Evolutionary conservation across 768 basidiomycete species (phyloP), one percentile per base, ranked within the genome.

Genomic region (Rossbeevera mucosa): DNA sequence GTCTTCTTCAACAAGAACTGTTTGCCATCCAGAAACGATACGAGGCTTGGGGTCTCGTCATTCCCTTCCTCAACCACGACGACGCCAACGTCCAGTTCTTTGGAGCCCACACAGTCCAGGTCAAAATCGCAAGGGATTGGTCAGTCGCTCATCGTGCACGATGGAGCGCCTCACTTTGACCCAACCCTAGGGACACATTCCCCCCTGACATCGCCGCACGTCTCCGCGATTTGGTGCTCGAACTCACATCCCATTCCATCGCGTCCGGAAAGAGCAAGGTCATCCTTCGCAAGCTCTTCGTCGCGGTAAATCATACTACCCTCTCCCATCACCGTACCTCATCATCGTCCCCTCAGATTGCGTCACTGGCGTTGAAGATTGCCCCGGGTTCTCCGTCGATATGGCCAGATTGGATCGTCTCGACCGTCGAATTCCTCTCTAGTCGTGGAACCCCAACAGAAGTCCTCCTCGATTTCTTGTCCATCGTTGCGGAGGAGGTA

Each of bases 81-180:
- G 87, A 94, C 67, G 77, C 78, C 48, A 91, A 91, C 62, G 90
- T 95, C 9, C 88, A 94, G 66, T 97, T 95, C 77, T 95, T 92
- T 63, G 92, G 93, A 2, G 93, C 94, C 5, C 94, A 96, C 61
- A 96, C 91, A 0, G 82, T 87, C 2, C 91, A 94, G 64, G 89
- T 94, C 55, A 97, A 97, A 79, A 91, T 95, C 57, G 83, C 88
- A 13, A 75, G 94, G 57, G 94, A 95, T 67, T 95, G 93, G 93
- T 94, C 65, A 57, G 80, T 67, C 4, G 28, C 46, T 44, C 4
- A 31, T 21, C 49, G 12, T 31, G 20, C 48, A 31, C 36, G 9
- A 33, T 25, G 6, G 4, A 25, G 5, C 22, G 7, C 16, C 14
- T 46, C 44, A 33, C 31, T 30, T 57, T 59, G 43, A 64, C 55